These are phyloP conservation scores for Exophiala dermatitidis DNA, from an alignment of 2,329 filamentous ascomycete species.

Conservation along the genomic window DNA sequence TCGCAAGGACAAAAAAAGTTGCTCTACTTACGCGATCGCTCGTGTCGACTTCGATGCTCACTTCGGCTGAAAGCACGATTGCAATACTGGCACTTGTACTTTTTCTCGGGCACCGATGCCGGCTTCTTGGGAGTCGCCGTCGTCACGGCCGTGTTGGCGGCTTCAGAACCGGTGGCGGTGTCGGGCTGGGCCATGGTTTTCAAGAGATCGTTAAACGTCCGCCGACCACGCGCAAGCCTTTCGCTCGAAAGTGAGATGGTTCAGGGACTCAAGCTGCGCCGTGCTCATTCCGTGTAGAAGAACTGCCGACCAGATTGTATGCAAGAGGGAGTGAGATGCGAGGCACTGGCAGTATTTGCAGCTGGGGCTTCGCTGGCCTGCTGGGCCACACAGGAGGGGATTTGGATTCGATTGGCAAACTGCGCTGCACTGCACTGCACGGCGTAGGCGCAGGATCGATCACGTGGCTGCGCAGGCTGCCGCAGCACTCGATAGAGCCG, in stretches of 20 bases:
- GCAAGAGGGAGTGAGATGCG: constrained; percentile 2
- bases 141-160: constrained; percentile 31
- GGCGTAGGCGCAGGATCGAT: constrained; percentile 10
- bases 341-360: constrained; percentile 7
- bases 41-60: constrained; percentile 93
- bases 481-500: not conserved
- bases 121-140: constrained; percentile 63
- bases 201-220: constrained; percentile 22
- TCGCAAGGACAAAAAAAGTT: constrained; percentile 23
- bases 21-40: constrained; percentile 78
- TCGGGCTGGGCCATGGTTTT: constrained; percentile 19
- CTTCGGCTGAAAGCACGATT: constrained; percentile 94
- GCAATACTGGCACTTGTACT: constrained; percentile 99
- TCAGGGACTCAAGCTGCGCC: constrained; percentile 14
- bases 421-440: too few relatives aligned
- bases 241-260: constrained; percentile 27
- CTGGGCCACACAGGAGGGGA: constrained; percentile 1
- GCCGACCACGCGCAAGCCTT: constrained; percentile 27
- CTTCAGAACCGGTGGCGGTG: constrained; percentile 26
- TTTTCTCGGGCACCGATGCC: constrained; percentile 77
- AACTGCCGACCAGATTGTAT: constrained; percentile 7
- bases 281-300: constrained; percentile 21
- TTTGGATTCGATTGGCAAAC: constrained; percentile 17
- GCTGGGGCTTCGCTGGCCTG: constrained; percentile 7
- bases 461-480: constrained; percentile 15